Percentiles rank a stretch among this genome's conserved stretches.
Evolutionary conservation across 345 rosid genomes (phyloP).

Genomic region (Bruguiera gymnorhiza): DNA sequence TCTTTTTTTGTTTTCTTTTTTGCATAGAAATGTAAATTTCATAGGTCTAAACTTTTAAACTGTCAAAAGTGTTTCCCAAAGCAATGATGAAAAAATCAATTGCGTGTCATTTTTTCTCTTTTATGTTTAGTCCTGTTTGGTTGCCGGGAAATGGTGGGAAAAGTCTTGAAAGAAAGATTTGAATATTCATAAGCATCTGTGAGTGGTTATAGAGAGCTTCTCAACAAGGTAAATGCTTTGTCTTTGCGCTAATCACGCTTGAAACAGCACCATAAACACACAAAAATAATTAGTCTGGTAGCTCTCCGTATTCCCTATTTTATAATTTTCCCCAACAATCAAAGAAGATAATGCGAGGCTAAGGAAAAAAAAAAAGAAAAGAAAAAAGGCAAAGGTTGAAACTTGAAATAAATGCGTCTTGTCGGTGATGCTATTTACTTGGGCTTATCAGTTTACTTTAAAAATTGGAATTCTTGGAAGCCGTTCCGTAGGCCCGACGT

Average conservation of each 20-base stretch:
- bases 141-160: conserved; percentile 12
- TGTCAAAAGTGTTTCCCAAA: conserved; percentile 1
- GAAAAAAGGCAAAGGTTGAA: too few species aligned
- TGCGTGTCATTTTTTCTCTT: not conserved
- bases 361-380: not conserved
- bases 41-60: conserved; percentile 8
- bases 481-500: too few species aligned
- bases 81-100: not conserved
- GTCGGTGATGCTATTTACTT: conserved; percentile 16
- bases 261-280: too few species aligned
- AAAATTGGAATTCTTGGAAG: not conserved
- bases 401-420: not conserved
- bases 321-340: not conserved
- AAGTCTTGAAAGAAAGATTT: not conserved
- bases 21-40: conserved; percentile 20
- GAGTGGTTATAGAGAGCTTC: too few species aligned
- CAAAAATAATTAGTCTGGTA: too few species aligned
- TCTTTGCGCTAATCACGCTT: too few species aligned
- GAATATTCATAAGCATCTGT: not conserved
- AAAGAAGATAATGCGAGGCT: not conserved
- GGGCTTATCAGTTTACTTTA: too few species aligned
- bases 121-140: not conserved
- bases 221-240: too few species aligned
- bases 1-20: not conserved
- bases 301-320: not conserved